Evolutionary conservation across 164 flowering plant species (phyloP), one percentile per base, ranked within the genome.

Genomic region (Protea cynaroides): DNA sequence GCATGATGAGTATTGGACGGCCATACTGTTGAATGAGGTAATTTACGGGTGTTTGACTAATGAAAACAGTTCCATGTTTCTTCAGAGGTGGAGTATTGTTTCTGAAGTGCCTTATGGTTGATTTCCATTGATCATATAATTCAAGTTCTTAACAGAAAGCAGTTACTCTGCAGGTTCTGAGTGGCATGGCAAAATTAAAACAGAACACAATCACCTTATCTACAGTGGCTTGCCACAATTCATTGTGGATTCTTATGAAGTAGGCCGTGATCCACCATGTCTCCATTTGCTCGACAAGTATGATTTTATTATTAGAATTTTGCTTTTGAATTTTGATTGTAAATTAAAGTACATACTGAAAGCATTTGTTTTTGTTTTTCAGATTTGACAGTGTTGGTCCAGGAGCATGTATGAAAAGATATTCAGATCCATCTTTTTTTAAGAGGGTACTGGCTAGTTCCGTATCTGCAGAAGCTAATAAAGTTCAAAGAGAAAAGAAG

Each of bases 351-450:
- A 17, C 12, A 51, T 65, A 46, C 65, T 67, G 12, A 60, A 34
- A 24, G 12, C 8, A 54, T 59, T 55, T 22, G 25, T 52, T 63
- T 65, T 63, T 13, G 18, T 4, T 29, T 25, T 67, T 74, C 83
- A 91, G 97, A 74, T 91, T 89, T 79, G 97, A 91, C 68, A 68
- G 77, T 44, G 84, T 85, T 64, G 97, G 96, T n/a, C 84, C 90
- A 19, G 97, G 97, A 67, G 85, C 96, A 61, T 91, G 97, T 79
- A 69, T 90, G 47, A 88, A 81, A 72, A 82, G 87, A 75, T 90
- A 90, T 72, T 88, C 97, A 56, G 96, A 90, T 76, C 97, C 96
- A 64, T 77, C 96, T 24, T 85, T 79, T 73, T 88, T 90, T 62
- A 82, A 66, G 65, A 81, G 73, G 66, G 80, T 70, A 54, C 74